Conservation (phyloP, 768 basidiomycete genomes). For the Pholiota molesta region DNA sequence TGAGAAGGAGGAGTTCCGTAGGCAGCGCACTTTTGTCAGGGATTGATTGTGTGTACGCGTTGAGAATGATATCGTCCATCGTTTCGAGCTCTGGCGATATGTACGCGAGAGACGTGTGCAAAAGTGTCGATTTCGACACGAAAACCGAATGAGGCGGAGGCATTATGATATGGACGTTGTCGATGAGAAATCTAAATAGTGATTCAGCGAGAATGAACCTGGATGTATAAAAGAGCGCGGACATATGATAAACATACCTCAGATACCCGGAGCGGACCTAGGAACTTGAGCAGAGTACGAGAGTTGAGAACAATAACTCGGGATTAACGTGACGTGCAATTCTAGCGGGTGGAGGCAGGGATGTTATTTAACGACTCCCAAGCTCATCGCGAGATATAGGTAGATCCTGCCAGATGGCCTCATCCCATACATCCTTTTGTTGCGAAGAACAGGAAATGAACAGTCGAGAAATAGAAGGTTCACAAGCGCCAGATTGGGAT, state of each 20-base stretch:
- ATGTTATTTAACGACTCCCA: conserved; percentile 17
- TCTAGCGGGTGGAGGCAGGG: conserved; percentile 29
- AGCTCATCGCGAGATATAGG: conserved; percentile 4
- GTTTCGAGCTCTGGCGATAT: conserved; percentile 48
- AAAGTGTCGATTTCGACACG: conserved; percentile 46
- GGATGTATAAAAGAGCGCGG: conserved; percentile 16
- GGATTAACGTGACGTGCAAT: conserved; percentile 41
- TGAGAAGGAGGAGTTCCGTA: conserved; percentile 53
- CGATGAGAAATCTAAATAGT: not conserved
- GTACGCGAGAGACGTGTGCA: conserved; percentile 55
- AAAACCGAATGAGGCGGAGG: conserved; percentile 26
- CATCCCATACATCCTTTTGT: conserved; percentile 22
- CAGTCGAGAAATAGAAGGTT: conserved; percentile 30
- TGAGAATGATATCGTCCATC: conserved; percentile 40
- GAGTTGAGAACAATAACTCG: conserved; percentile 8
- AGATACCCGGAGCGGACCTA: conserved; percentile 16
- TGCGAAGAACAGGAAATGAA: conserved; percentile 26
- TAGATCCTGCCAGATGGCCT: conserved; percentile 18
- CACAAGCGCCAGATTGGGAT: conserved; percentile 22
- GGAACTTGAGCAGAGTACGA: conserved; percentile 6
- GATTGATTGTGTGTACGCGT: conserved; percentile 11
- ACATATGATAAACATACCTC: conserved; percentile 23
- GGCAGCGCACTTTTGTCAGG: conserved; percentile 37
- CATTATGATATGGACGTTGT: not conserved
- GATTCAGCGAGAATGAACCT: not conserved